A percentile compares a stretch with the other conserved stretches of the same genome.
Evolutionary conservation across 148 eudicot genomes (phyloP).

Genomic region (Hydrangea macrophylla): DNA sequence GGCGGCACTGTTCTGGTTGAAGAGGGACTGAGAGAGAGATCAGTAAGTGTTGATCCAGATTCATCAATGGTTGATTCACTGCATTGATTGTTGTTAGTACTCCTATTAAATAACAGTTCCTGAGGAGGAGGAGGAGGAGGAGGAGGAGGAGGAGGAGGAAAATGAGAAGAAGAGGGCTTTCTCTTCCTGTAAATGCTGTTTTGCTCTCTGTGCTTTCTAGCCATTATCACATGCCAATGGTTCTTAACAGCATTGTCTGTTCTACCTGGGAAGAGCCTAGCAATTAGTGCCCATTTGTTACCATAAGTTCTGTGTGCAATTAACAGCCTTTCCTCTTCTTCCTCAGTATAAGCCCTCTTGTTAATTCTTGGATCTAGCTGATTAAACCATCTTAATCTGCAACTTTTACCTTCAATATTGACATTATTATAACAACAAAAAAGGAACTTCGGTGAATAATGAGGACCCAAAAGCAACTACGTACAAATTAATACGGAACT

Average conservation of each 20-base stretch:
- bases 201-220: conserved; percentile 44
- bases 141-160: too few species aligned
- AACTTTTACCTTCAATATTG: conserved; percentile 56
- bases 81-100: neutral
- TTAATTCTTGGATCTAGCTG: conserved; percentile 65
- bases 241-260: conserved; percentile 75
- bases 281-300: conserved; percentile 71
- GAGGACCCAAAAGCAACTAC: too few species aligned
- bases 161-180: conserved; percentile 19
- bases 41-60: conserved; percentile 20
- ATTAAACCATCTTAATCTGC: conserved; percentile 76
- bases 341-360: conserved; percentile 42
- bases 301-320: conserved; percentile 52
- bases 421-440: neutral
- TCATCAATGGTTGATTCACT: conserved; percentile 17
- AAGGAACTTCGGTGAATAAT: too few species aligned
- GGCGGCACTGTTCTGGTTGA: conserved; percentile 16
- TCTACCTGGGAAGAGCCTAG: conserved; percentile 54
- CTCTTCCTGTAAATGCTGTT: conserved; percentile 34
- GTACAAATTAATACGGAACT: too few species aligned
- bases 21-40: conserved; percentile 28
- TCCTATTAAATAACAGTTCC: too few species aligned
- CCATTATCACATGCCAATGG: conserved; percentile 73
- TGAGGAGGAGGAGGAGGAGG: too few species aligned
- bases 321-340: conserved; percentile 55